Conservation (phyloP, 139 green algal genomes). For the Chlorella sp. region DNA sequence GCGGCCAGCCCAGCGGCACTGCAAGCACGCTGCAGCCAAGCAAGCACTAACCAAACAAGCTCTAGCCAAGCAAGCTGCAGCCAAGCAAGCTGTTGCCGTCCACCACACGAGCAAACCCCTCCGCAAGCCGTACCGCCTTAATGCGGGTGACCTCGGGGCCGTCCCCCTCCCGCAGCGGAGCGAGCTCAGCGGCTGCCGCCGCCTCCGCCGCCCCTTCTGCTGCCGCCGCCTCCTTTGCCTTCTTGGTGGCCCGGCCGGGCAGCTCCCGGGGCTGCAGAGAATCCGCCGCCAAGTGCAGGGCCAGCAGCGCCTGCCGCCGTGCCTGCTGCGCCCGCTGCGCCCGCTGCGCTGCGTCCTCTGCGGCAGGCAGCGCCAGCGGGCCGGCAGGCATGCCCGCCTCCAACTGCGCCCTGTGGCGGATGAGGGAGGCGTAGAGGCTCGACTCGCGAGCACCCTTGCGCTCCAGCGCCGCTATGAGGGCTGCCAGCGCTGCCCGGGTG, state of each 20-base stretch:
- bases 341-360: not conserved
- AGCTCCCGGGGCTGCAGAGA: not conserved
- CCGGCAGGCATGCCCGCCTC: constrained; percentile 43
- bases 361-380: not conserved
- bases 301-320: constrained; percentile 2
- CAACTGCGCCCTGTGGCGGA: constrained; percentile 28
- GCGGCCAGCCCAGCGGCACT: too few species aligned
- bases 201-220: not conserved
- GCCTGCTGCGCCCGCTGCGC: not conserved
- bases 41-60: too few species aligned
- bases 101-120: too few species aligned
- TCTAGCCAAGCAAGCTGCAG: too few species aligned
- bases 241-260: not conserved
- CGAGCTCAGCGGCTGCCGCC: not conserved
- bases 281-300: not conserved
- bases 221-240: constrained; percentile 20
- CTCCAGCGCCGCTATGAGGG: constrained; percentile 61
- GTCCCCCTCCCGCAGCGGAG: not conserved
- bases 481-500: constrained; percentile 49
- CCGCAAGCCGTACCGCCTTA: not conserved
- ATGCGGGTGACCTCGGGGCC: constrained; percentile 7
- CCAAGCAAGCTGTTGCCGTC: too few species aligned
- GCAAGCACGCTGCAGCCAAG: too few species aligned
- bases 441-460: constrained; percentile 63
- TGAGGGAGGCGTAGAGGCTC: constrained; percentile 46